These are phyloP conservation scores for Cladosporium cucumerinum DNA, from an alignment of 2,329 filamentous ascomycete genomes.

Conservation along the genomic window DNA sequence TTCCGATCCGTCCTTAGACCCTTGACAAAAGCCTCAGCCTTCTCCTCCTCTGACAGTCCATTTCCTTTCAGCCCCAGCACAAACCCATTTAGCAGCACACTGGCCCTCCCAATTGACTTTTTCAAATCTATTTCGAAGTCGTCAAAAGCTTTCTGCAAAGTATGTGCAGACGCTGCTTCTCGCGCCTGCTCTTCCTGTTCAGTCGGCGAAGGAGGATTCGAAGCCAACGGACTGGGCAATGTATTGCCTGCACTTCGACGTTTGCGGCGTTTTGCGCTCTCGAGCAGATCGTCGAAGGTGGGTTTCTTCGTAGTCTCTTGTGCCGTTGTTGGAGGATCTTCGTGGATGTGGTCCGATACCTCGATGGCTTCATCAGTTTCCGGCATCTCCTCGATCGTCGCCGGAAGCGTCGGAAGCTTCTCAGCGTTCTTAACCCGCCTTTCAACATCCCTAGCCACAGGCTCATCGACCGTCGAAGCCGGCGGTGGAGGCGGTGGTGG, in stretches of 20 bases:
- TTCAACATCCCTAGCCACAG: background rate
- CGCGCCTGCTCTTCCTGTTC: background rate
- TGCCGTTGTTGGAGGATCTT: background rate
- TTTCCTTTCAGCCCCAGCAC: background rate
- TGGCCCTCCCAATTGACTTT: slow-evolving; percentile 22
- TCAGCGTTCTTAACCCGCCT: slow-evolving; percentile 15
- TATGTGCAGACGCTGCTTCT: background rate
- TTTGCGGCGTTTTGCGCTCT: slow-evolving; percentile 29
- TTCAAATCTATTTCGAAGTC: slow-evolving; percentile 28
- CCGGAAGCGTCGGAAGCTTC: background rate
- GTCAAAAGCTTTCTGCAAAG: slow-evolving; percentile 25
- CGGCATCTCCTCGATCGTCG: slow-evolving; percentile 3
- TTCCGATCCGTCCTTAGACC: slow-evolving; percentile 20
- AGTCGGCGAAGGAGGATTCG: slow-evolving; percentile 24
- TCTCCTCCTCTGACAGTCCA: slow-evolving; percentile 18
- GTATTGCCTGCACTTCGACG: slow-evolving; percentile 25
- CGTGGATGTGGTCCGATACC: background rate
- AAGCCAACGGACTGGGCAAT: slow-evolving; percentile 26
- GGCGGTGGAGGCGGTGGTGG: background rate
- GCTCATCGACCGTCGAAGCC: slow-evolving; percentile 1
- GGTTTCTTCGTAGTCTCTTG: slow-evolving; percentile 26
- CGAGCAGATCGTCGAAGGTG: slow-evolving; percentile 28
- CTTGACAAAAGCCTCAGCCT: slow-evolving; percentile 22
- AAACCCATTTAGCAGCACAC: slow-evolving; percentile 18
- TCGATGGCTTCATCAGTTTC: background rate